Base-by-base conservation (phyloP, 257 asterid genomes). In the Przewalskia tangutica region DNA sequence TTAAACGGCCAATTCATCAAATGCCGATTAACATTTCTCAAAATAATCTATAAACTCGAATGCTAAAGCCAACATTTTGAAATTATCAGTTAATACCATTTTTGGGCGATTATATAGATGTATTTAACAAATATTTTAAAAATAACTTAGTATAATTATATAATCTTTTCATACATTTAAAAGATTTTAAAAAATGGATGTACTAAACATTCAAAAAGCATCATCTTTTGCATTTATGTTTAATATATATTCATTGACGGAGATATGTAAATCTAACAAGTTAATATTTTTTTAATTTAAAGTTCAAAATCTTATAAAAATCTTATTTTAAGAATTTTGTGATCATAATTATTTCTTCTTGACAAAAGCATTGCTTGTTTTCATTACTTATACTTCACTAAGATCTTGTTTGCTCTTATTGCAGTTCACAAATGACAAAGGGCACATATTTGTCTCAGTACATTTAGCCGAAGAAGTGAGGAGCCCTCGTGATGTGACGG, bases 401-500 rank as follows among this genome's bases (percentile, higher is more conserved):
- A 75, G 40, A 11, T 79, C 55, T 56, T 86, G 79, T 84, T 56
- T 86, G 83, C 80, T 88, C 81, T 50, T 78, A 17, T 77, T 84
- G 88, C 89, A 93, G 97, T 93, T 93, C 85, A 89, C 92, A 17
- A 90, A 89, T 73, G 90, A 86, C 55, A 89, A 86, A 83, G 97
- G 96, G 38, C 97, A 91, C 85, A 87, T 91, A 84, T 89, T 93
- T 83, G 92, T 93, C 81, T 84, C 96, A n/a, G 90, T 93, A 77
- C 96, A 93, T 84, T 86, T 91, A 77, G 91, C 91, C 59, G 90
- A 85, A 68, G 97, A 93, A 87, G 91, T 85, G 84, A 85, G 75
- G 82, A 66, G 44, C 64, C 89, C 84, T 44, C 81, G 79, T 48
- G 89, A 88, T 40, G 70, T 82, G 86, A 89, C 63, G 82, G 93